phyloP scores from a whole-genome alignment of 192 early-diverging fungal genomes.

The Rhizoclosmatium sp. region DNA sequence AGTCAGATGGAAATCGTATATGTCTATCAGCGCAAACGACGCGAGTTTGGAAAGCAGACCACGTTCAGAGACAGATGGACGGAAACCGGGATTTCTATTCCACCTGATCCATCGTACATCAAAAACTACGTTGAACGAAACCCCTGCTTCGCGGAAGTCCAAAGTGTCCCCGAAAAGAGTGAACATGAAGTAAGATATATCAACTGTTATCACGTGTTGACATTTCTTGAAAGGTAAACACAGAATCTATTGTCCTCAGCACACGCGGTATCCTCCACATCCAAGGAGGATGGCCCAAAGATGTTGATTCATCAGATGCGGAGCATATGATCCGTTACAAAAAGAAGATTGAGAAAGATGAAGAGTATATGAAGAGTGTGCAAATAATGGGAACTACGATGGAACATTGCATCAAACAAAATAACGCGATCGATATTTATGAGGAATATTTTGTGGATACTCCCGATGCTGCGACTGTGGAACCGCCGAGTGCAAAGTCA shows the following conservation, averaged over 20 bases:
- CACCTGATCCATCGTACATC: conserved; percentile 55
- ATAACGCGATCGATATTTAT: conserved; percentile 75
- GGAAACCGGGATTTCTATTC: conserved; percentile 44
- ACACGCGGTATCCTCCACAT: conserved; percentile 63
- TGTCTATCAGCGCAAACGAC: conserved; percentile 66
- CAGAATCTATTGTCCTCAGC: conserved; percentile 57
- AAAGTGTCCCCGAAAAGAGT: conserved; percentile 60
- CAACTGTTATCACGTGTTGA: neutral
- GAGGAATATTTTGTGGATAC: conserved; percentile 66
- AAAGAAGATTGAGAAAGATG: conserved; percentile 73
- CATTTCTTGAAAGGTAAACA: conserved; percentile 62
- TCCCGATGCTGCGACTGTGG: conserved; percentile 50
- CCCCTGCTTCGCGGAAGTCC: conserved; percentile 53
- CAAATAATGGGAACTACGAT: conserved; percentile 59
- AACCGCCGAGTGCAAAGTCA: conserved; percentile 61
- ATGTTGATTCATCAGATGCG: conserved; percentile 66
- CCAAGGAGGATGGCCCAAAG: conserved; percentile 72
- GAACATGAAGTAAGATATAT: conserved; percentile 62
- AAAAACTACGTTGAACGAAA: conserved; percentile 66
- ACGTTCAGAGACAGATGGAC: conserved; percentile 55
- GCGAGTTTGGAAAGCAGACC: conserved; percentile 66
- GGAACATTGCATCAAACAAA: conserved; percentile 73
- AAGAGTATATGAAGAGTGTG: conserved; percentile 65
- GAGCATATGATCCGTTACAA: conserved; percentile 71
- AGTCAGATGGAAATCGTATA: conserved; percentile 68